phyloP scores from a whole-genome alignment of 2,329 filamentous ascomycete species.

The Monilinia fructigena region DNA sequence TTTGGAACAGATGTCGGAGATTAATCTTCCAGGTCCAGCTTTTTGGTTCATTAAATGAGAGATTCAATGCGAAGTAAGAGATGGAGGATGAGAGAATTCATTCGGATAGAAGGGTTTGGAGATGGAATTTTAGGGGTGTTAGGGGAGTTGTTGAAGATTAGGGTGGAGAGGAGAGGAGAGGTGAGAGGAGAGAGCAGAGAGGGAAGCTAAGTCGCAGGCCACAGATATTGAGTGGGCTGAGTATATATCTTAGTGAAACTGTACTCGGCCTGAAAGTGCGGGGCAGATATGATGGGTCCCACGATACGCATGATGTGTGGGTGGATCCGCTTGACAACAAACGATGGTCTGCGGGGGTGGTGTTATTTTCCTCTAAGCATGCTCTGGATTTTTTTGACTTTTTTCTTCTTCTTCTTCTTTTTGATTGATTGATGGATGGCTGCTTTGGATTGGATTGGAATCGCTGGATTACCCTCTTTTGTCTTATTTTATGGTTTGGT shows the following conservation, averaged over 20 bases:
- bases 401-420: no score
- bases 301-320: neutral
- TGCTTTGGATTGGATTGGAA: no score
- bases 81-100: conserved; percentile 6
- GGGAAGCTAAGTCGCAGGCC: neutral
- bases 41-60: neutral
- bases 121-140: conserved; percentile 2
- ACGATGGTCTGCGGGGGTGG: neutral
- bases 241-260: neutral
- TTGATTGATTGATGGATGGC: no score
- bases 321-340: neutral
- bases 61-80: neutral
- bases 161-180: no score
- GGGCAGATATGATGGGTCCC: neutral
- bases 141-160: neutral
- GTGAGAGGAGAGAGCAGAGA: neutral
- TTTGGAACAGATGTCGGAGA: neutral
- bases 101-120: neutral
- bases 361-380: no score
- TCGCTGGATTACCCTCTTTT: no score
- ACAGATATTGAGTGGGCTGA: neutral
- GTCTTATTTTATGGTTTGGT: no score
- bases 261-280: neutral
- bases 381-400: no score
- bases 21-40: neutral